Percentiles rank a stretch among this genome's conserved stretches.
Conservation (phyloP, 129 eudicot species). For the sunflower (Helianthus annuus) region DNA sequence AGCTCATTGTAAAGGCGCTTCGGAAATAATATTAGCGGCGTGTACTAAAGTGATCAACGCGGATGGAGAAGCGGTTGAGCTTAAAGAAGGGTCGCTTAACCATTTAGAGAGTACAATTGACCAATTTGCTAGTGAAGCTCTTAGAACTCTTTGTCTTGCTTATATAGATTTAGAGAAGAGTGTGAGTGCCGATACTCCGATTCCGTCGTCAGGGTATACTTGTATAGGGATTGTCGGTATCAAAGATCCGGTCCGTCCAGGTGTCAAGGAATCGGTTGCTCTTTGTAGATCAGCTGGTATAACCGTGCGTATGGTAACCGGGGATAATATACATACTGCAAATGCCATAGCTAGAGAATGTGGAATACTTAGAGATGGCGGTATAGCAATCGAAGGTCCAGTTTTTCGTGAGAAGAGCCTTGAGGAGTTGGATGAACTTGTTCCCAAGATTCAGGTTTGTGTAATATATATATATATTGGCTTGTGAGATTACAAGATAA, state of each 20-base stretch:
- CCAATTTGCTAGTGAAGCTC: constrained; percentile 85
- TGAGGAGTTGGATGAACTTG: constrained; percentile 65
- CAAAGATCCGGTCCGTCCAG: constrained; percentile 96
- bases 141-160: constrained; percentile 84
- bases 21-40: constrained; percentile 76
- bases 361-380: constrained; percentile 92
- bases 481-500: neutral
- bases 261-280: constrained; percentile 90
- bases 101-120: constrained; percentile 67
- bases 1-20: constrained; percentile 89
- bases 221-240: constrained; percentile 91
- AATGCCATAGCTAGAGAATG: constrained; percentile 97
- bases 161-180: constrained; percentile 67
- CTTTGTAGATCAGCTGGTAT: constrained; percentile 94
- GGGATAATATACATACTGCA: constrained; percentile 93
- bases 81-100: constrained; percentile 44
- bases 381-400: constrained; percentile 97
- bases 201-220: constrained; percentile 71
- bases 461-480: neutral
- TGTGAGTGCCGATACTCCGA: constrained; percentile 47
- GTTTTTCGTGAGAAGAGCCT: constrained; percentile 76
- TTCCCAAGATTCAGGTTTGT: constrained; percentile 87
- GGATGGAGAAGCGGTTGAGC: constrained; percentile 63
- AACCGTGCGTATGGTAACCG: constrained; percentile 92
- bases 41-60: constrained; percentile 71